Conservation (phyloP, 2,329 filamentous ascomycete genomes). For the Colletotrichum chrysophilum region DNA sequence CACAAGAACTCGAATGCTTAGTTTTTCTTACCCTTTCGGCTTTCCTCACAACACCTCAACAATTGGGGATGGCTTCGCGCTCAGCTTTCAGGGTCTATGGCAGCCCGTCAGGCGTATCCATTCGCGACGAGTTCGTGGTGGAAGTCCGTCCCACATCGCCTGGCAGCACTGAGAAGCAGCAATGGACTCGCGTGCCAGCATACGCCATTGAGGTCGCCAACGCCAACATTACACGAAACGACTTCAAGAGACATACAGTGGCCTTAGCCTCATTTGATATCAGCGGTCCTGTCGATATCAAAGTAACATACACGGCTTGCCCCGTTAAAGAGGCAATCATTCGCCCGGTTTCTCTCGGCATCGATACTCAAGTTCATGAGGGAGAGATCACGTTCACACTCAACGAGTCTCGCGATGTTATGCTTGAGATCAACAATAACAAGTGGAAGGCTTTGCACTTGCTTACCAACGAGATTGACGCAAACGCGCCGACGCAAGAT, state of each 20-base stretch:
- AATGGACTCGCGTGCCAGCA: not conserved
- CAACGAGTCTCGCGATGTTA: not conserved
- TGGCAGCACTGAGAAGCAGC: not conserved
- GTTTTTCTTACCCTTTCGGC: not conserved
- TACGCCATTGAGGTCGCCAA: not conserved
- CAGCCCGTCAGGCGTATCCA: not conserved
- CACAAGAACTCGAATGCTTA: not conserved
- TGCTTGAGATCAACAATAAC: constrained; percentile 29
- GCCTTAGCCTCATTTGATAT: not conserved
- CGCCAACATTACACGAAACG: not conserved
- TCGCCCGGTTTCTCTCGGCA: not conserved
- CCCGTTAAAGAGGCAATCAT: not conserved
- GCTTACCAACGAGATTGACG: constrained; percentile 27
- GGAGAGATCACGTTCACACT: not conserved
- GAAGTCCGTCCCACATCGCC: not conserved
- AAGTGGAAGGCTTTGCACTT: constrained; percentile 31
- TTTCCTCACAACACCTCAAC: not conserved
- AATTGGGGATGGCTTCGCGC: not conserved
- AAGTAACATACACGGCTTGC: not conserved
- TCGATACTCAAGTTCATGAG: not conserved
- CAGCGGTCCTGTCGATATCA: not conserved
- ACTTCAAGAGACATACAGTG: not conserved
- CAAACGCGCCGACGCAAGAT: constrained; percentile 15
- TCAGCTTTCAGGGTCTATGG: not conserved
- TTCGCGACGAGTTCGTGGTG: not conserved